Conservation (phyloP, 2,329 filamentous ascomycete species). For the Cordyceps pruinosa region DNA sequence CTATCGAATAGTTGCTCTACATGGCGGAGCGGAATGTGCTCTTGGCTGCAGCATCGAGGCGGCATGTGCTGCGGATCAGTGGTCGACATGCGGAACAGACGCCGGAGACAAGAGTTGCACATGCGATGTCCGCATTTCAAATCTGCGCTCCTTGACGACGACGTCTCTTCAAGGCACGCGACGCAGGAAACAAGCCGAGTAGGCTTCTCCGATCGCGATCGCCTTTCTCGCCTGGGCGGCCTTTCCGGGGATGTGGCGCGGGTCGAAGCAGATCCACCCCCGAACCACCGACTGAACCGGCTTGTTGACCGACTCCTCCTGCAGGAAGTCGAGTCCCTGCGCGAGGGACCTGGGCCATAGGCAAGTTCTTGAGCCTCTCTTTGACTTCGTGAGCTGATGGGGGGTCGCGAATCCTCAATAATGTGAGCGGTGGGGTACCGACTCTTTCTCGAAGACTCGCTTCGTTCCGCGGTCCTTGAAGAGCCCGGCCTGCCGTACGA, state of each 20-base stretch:
- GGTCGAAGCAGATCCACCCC: slow-evolving; percentile 19
- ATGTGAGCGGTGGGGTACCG: slow-evolving; percentile 22
- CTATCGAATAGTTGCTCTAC: slow-evolving; percentile 69
- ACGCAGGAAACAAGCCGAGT: slow-evolving; percentile 55
- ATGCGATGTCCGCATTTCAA: slow-evolving; percentile 75
- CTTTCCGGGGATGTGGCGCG: slow-evolving; percentile 22
- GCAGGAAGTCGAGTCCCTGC: slow-evolving; percentile 11
- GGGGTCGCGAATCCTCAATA: slow-evolving; percentile 29
- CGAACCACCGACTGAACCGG: slow-evolving; percentile 23
- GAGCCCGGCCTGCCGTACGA: slow-evolving; percentile 23
- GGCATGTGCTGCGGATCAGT: slow-evolving; percentile 78
- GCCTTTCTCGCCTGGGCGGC: slow-evolving; percentile 9
- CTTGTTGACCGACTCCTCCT: slow-evolving; percentile 18
- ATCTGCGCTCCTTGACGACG: slow-evolving; percentile 56
- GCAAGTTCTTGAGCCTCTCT: slow-evolving; percentile 1
- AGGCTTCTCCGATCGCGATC: slow-evolving; percentile 9
- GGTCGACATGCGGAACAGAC: slow-evolving; percentile 67
- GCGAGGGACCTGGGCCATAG: not conserved
- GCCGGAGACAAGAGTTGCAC: slow-evolving; percentile 70
- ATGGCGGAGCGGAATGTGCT: slow-evolving; percentile 67
- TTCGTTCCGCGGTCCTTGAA: slow-evolving; percentile 23
- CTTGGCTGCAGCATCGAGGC: slow-evolving; percentile 68
- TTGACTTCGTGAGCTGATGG: slow-evolving; percentile 23
- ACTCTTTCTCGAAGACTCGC: slow-evolving; percentile 23
- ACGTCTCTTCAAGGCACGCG: slow-evolving; percentile 63